Conservation (phyloP, 352 stramenopile genomes). For the Hyaloperonospora brassicae region DNA sequence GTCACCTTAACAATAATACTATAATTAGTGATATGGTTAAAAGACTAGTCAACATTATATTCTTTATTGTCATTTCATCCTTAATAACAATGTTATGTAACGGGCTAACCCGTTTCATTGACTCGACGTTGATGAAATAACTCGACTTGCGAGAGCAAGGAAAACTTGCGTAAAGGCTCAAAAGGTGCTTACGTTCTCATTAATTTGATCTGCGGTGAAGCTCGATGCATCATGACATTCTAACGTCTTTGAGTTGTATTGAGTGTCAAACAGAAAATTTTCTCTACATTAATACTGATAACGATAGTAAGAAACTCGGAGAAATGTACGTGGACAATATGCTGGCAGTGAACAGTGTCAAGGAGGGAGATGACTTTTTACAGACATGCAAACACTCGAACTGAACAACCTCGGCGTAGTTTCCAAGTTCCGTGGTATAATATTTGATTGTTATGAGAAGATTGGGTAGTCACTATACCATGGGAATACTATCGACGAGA, state of each 20-base stretch:
- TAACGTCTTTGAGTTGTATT: background rate
- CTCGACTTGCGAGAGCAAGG: too few relatives aligned
- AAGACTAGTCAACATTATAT: too few relatives aligned
- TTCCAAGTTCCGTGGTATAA: conserved; percentile 8
- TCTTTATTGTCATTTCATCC: too few relatives aligned
- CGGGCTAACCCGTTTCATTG: too few relatives aligned
- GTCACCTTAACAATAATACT: too few relatives aligned
- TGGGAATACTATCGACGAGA: conserved; percentile 1
- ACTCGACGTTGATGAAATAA: too few relatives aligned
- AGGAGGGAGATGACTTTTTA: conserved; percentile 1
- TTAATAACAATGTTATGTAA: too few relatives aligned
- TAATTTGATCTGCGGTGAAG: background rate
- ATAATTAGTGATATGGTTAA: too few relatives aligned
- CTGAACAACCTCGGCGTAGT: conserved; percentile 8
- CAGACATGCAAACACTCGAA: conserved; percentile 13
- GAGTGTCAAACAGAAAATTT: conserved; percentile 27
- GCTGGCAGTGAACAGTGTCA: conserved; percentile 8
- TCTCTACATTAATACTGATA: conserved; percentile 15
- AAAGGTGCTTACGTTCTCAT: too few relatives aligned
- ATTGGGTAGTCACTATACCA: conserved; percentile 2
- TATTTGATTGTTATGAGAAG: conserved; percentile 1
- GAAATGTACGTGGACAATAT: conserved; percentile 26
- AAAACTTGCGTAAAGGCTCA: too few relatives aligned
- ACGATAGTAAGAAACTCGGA: background rate
- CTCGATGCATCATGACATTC: conserved; percentile 3